phyloP scores from a whole-genome alignment of 2,329 filamentous ascomycete species.

The Trichoderma sp. region DNA sequence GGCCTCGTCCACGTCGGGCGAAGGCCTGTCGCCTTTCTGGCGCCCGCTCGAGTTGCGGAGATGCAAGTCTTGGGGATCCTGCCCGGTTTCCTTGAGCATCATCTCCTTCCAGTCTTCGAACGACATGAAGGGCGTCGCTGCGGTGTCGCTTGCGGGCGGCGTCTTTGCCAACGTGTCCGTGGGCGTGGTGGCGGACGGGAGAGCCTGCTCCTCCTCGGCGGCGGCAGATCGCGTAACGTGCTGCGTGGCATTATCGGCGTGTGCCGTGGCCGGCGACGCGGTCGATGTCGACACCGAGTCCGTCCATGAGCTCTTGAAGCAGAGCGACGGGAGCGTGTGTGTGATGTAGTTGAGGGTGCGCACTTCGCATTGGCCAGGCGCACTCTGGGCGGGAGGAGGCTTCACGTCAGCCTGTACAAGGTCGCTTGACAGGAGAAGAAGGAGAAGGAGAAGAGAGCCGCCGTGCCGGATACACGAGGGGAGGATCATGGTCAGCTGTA shows the following conservation, averaged over 20 bases:
- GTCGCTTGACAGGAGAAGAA: background rate
- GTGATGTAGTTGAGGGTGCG: conserved; percentile 82
- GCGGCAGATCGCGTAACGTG: background rate
- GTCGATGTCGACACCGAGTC: conserved; percentile 34
- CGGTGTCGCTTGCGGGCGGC: conserved; percentile 22
- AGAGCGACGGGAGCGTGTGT: conserved; percentile 75
- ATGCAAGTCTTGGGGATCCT: conserved; percentile 68
- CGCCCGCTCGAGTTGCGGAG: conserved; percentile 59
- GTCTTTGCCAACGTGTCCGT: conserved; percentile 22
- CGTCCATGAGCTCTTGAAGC: conserved; percentile 65
- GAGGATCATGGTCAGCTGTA: conserved; percentile 15
- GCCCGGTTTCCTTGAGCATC: conserved; percentile 83
- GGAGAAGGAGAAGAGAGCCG: background rate
- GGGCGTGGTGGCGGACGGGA: background rate
- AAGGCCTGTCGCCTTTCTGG: conserved; percentile 49
- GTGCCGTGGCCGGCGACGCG: background rate
- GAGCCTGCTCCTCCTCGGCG: conserved; percentile 16
- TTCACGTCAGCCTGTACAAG: conserved; percentile 15
- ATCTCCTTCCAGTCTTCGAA: conserved; percentile 99
- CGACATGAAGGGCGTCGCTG: conserved; percentile 70
- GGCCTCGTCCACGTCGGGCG: conserved; percentile 68
- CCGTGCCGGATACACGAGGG: conserved; percentile 21
- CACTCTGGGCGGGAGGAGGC: background rate
- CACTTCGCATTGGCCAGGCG: conserved; percentile 49
- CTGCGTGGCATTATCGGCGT: background rate